phyloP scores from a whole-genome alignment of 441 rosid genomes.

The Croton laevigatus region DNA sequence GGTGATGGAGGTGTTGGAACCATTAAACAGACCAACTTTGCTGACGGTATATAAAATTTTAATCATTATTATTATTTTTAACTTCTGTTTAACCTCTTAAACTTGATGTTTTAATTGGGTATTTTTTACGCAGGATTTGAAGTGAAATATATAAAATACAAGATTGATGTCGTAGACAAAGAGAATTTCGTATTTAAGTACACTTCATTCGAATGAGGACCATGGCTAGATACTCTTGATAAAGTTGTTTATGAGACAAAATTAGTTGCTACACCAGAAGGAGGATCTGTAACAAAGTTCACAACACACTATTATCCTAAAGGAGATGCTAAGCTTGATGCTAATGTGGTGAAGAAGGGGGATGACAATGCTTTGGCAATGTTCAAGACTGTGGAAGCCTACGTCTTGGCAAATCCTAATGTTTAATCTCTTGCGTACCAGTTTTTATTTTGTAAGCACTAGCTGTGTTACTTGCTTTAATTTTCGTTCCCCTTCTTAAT shows the following conservation, averaged over 20 bases:
- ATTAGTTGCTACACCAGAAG: neutral
- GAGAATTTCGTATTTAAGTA: neutral
- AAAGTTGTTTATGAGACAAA: neutral
- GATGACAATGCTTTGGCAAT: slow-evolving; percentile 20
- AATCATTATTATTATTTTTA: too few relatives aligned
- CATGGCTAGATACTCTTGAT: neutral
- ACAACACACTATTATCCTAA: slow-evolving; percentile 21
- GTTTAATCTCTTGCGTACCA: too few relatives aligned
- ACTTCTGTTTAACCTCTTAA: too few relatives aligned
- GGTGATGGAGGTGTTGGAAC: slow-evolving; percentile 3
- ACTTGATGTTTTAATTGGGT: too few relatives aligned
- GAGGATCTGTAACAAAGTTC: slow-evolving; percentile 31
- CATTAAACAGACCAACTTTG: neutral
- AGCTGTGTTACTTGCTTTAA: too few relatives aligned
- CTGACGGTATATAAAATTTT: neutral
- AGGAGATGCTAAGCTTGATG: slow-evolving; percentile 2
- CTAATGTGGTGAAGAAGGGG: slow-evolving; percentile 23
- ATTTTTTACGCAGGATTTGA: neutral
- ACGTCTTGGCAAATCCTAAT: slow-evolving; percentile 20
- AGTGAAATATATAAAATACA: neutral
- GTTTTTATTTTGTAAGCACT: too few relatives aligned
- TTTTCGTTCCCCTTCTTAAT: too few relatives aligned
- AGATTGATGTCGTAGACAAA: neutral
- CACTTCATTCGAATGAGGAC: neutral
- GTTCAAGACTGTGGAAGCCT: slow-evolving; percentile 32